Evolutionary conservation across 2,329 filamentous ascomycete genomes (phyloP).

Genomic region (Trichoderma citrinoviride): DNA sequence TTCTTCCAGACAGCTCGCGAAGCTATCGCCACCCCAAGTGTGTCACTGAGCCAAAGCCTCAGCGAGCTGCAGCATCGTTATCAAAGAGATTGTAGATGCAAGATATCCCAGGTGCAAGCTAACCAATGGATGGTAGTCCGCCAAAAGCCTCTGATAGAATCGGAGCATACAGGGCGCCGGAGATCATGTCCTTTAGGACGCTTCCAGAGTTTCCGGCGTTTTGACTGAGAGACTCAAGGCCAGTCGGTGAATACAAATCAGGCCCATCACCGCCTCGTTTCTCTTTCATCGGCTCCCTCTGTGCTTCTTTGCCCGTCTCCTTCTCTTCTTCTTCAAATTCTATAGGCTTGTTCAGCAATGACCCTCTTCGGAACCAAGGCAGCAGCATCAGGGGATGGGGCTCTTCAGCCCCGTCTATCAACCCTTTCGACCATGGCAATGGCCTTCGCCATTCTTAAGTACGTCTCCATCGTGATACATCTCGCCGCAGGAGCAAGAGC

Average conservation of each 20-base stretch:
- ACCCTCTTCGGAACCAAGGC: background rate
- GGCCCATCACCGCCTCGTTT: background rate
- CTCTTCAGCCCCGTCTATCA: conserved; percentile 13
- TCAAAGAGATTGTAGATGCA: background rate
- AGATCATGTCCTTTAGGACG: conserved; percentile 7
- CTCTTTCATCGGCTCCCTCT: background rate
- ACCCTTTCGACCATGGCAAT: conserved; percentile 13
- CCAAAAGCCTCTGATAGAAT: conserved; percentile 1
- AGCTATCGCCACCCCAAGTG: conserved; percentile 2
- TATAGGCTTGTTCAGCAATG: background rate
- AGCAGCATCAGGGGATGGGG: background rate
- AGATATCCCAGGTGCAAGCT: background rate
- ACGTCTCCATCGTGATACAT: background rate
- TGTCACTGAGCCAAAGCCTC: conserved; percentile 1
- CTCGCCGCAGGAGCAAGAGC: background rate
- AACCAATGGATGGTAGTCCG: conserved; percentile 1
- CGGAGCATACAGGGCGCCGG: background rate
- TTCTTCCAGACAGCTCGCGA: background rate
- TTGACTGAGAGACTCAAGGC: background rate
- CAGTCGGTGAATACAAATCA: conserved; percentile 15
- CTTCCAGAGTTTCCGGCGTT: background rate
- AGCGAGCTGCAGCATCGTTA: background rate
- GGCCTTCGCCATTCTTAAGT: conserved; percentile 17
- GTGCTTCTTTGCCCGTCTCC: background rate
- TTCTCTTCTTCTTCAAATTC: background rate